phyloP scores from a whole-genome alignment of 2,329 filamentous ascomycete genomes.

The Colletotrichum ledebouriae region DNA sequence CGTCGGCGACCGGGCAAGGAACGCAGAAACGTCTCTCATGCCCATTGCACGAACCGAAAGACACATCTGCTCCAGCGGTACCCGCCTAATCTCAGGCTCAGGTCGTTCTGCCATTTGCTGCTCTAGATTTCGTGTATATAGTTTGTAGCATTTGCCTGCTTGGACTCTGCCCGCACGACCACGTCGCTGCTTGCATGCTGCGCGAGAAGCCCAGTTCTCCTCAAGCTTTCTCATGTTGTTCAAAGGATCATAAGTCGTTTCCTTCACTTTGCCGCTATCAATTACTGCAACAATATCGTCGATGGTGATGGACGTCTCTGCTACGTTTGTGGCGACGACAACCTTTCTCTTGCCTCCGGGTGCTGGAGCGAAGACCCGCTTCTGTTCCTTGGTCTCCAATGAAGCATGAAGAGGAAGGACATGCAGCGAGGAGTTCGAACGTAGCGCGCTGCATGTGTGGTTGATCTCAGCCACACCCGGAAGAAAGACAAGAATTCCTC shows the following conservation, averaged over 20 bases:
- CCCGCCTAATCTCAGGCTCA: conserved; percentile 92
- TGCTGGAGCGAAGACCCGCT: conserved; percentile 82
- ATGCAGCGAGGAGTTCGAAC: conserved; percentile 73
- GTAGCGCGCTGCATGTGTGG: conserved; percentile 78
- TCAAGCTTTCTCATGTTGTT: conserved; percentile 95
- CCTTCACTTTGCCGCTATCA: conserved; percentile 94
- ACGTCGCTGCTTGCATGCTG: conserved; percentile 93
- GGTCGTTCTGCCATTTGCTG: conserved; percentile 88
- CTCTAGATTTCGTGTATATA: conserved; percentile 90
- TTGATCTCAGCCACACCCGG: conserved; percentile 94
- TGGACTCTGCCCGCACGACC: conserved; percentile 95
- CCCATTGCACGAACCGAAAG: conserved; percentile 97
- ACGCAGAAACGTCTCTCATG: conserved; percentile 82
- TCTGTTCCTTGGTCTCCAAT: conserved; percentile 88
- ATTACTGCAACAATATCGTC: conserved; percentile 97
- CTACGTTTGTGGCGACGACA: conserved; percentile 95
- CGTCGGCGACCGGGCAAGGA: conserved; percentile 88
- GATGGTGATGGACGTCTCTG: conserved; percentile 98
- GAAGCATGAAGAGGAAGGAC: conserved; percentile 93
- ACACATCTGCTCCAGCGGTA: conserved; percentile 94
- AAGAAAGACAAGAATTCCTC: conserved; percentile 95
- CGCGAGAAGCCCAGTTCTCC: conserved; percentile 94
- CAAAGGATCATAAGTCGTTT: conserved; percentile 91
- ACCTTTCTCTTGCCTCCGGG: conserved; percentile 89
- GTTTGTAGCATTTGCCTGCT: conserved; percentile 92